A percentile compares a stretch with the other conserved stretches of the same genome.
phyloP scores from a whole-genome alignment of 148 eudicot species.

The Chenopodium quinoa region DNA sequence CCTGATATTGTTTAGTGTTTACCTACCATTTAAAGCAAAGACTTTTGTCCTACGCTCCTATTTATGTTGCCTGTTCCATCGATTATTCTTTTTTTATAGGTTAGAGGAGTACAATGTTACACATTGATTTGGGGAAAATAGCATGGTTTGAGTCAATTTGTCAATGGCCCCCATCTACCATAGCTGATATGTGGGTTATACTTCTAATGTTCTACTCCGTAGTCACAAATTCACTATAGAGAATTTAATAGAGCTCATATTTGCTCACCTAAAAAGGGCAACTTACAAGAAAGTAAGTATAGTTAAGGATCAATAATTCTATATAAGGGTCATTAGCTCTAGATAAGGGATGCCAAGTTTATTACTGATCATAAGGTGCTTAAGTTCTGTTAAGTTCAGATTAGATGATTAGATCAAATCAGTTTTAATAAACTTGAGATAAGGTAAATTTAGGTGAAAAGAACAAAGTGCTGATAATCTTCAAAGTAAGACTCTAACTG shows the following conservation, averaged over 20 bases:
- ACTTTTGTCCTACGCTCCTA: neutral
- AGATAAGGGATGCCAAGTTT: neutral
- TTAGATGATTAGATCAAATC: neutral
- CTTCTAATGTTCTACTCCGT: neutral
- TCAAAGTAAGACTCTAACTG: neutral
- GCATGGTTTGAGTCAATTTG: neutral
- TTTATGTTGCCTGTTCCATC: neutral
- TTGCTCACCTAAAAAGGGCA: neutral
- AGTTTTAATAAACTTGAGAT: neutral
- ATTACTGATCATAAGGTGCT: neutral
- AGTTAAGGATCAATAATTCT: neutral
- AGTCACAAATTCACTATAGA: neutral
- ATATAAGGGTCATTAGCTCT: too few species aligned
- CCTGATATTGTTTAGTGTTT: neutral
- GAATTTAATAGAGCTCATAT: neutral
- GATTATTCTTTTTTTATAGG: neutral
- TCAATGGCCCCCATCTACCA: neutral
- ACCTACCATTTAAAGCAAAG: neutral
- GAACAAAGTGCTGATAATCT: neutral
- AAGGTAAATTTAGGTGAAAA: neutral
- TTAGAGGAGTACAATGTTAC: neutral
- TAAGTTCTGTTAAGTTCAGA: neutral
- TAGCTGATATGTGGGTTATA: neutral
- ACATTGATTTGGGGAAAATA: neutral
- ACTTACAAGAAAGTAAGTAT: neutral